Base-by-base conservation (phyloP, 768 basidiomycete genomes). In the Russula brevipes region DNA sequence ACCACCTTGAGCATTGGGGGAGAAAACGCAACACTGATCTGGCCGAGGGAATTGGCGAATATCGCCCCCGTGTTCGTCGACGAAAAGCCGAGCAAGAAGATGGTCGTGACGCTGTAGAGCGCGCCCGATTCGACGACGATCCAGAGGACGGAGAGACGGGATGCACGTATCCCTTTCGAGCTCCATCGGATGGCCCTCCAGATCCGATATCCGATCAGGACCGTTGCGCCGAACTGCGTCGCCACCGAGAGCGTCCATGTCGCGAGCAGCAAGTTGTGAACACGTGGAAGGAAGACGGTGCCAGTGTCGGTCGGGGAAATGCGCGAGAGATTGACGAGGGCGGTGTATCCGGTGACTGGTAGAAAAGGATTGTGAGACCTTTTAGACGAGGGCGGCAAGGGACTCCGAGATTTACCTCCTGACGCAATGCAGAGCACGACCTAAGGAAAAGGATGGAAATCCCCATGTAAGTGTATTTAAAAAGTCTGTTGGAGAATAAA, bases 101-200 rank as follows among this genome's bases (percentile, higher is more conserved):
- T 45, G 12, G 54, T 61, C 7, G 46, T 64, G 46, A 52, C 3
- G 39, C 47, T 56, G 24, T 61, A 64, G n/a, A 61, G 42, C 10
- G 63, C 63, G 19, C 63, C 63, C 4, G 60, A 64, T 41, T 64
- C 63, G 41, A 64, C 60, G 19, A 64, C 31, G 19, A 56, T 64
- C 63, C 59, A 61, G 46, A 64, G 41, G 12, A 55, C 3, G n/a
- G 41, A 10, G 2, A 61, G 45, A 41, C 54, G 59, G 11, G 59
- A 41, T 45, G 39, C 38, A 3, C 56, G 39, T n/a, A 38, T 38
- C 2, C 47, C 41, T 4, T 44, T 12, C n/a, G 55, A 30, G 54
- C 16, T 61, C 41, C 47, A 44, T 10, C 6, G 16, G 19, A 50
- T 19, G 4, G 53, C 36, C 16, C 3, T 41, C 63, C 54, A 64